These are phyloP conservation scores for Leishmania tarentolae DNA, from an alignment of 208 protist genomes.

Conservation along the genomic window DNA sequence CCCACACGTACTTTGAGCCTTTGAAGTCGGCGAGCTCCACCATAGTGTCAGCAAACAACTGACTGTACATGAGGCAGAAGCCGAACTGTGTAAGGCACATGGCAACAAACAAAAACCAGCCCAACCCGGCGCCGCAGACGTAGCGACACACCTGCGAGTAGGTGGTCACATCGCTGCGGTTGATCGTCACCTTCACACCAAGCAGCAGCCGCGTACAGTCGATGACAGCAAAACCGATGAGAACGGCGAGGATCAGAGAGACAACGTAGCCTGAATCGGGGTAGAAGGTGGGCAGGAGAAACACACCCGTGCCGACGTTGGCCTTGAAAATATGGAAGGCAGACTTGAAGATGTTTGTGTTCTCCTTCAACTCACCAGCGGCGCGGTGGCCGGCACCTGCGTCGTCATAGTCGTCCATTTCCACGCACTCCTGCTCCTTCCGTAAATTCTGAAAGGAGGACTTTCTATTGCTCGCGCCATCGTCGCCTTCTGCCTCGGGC, in stretches of 20 bases:
- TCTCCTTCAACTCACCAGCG: conserved; percentile 49
- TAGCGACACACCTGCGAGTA: conserved; percentile 73
- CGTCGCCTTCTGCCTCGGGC: conserved; percentile 27
- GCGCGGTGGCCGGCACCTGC: not conserved
- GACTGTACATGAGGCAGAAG: conserved; percentile 86
- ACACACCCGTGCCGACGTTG: conserved; percentile 86
- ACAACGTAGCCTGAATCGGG: conserved; percentile 69
- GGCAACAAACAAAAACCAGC: conserved; percentile 67
- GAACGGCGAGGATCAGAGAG: conserved; percentile 38
- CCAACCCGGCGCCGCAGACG: conserved; percentile 52
- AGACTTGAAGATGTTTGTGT: conserved; percentile 70
- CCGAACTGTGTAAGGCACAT: conserved; percentile 84
- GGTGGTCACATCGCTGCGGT: conserved; percentile 57
- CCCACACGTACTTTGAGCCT: conserved; percentile 54
- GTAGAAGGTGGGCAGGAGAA: conserved; percentile 83
- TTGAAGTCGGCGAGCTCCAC: conserved; percentile 38
- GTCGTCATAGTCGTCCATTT: conserved; percentile 37
- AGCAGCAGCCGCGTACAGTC: conserved; percentile 78
- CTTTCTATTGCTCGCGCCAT: not conserved
- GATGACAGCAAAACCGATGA: conserved; percentile 62
- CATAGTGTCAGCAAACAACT: conserved; percentile 67
- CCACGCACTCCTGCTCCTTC: conserved; percentile 35
- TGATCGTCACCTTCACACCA: conserved; percentile 62
- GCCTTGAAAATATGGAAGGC: conserved; percentile 90
- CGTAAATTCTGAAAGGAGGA: conserved; percentile 16